Percentiles rank a stretch among this genome's conserved stretches.
Conservation (phyloP, 805 yeast species). For the Brettanomyces nanus region DNA sequence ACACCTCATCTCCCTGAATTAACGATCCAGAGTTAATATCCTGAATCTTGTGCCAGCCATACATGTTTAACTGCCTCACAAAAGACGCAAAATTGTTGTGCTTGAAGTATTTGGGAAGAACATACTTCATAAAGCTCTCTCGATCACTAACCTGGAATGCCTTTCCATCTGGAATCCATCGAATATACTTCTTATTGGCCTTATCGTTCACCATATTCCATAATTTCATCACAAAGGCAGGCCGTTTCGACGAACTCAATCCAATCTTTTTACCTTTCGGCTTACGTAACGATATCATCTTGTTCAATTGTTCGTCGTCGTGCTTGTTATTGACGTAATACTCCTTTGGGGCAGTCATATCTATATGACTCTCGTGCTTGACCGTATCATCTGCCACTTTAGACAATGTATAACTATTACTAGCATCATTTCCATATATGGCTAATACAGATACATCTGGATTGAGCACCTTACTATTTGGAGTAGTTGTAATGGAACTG, state of each 20-base stretch:
- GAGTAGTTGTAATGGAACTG: conserved; percentile 6
- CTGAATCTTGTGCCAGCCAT: conserved; percentile 98
- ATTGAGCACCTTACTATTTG: conserved; percentile 1
- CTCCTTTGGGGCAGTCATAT: conserved; percentile 3
- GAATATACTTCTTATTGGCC: conserved; percentile 56
- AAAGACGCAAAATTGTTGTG: conserved; percentile 93
- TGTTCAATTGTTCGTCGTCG: neutral
- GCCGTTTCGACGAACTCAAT: conserved; percentile 43
- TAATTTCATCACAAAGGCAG: conserved; percentile 87
- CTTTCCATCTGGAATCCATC: conserved; percentile 82
- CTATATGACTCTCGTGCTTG: too few species aligned
- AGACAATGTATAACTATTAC: conserved; percentile 5
- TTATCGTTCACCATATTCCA: conserved; percentile 95
- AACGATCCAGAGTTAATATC: conserved; percentile 75
- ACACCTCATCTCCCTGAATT: conserved; percentile 62
- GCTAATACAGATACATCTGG: conserved; percentile 1
- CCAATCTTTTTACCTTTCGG: conserved; percentile 12
- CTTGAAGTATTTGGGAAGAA: conserved; percentile 88
- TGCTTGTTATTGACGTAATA: too few species aligned
- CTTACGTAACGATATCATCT: conserved; percentile 13
- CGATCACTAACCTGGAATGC: conserved; percentile 79
- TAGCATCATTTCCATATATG: conserved; percentile 5
- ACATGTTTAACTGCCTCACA: conserved; percentile 95
- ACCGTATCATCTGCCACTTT: too few species aligned
- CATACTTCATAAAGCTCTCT: conserved; percentile 73